These are phyloP conservation scores for Camellia lanceoleosa DNA, from an alignment of 148 eudicot genomes.

Conservation along the genomic window DNA sequence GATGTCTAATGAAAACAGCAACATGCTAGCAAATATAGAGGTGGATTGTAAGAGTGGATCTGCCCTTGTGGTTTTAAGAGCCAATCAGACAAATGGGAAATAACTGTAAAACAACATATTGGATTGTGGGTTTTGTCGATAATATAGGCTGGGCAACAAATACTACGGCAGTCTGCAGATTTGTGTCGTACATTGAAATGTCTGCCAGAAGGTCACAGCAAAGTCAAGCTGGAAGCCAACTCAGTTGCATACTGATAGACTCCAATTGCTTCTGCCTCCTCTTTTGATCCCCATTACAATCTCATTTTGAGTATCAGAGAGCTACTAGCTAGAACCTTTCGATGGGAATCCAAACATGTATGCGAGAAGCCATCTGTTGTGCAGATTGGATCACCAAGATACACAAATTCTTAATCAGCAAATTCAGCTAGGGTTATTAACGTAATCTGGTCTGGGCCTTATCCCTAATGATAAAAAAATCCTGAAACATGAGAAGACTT, in stretches of 20 bases:
- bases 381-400: too few relatives aligned
- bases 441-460: too few relatives aligned
- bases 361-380: too few relatives aligned
- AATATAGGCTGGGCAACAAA: not conserved
- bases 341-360: not conserved
- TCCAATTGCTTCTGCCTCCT: not conserved
- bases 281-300: not conserved
- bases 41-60: not conserved
- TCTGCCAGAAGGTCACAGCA: not conserved
- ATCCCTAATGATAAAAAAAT: too few relatives aligned
- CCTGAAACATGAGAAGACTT: too few relatives aligned
- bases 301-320: slow-evolving; percentile 1
- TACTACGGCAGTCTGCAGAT: not conserved
- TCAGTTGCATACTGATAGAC: not conserved
- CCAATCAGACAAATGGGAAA: not conserved
- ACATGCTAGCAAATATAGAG: not conserved
- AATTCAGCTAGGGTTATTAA: too few relatives aligned
- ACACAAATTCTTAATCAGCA: too few relatives aligned
- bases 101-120: not conserved
- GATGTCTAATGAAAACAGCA: not conserved
- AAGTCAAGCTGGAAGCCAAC: not conserved
- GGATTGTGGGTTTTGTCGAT: too few relatives aligned
- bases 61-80: not conserved
- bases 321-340: not conserved
- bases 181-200: not conserved